Percentiles rank a stretch among this genome's conserved stretches.
Conservation (phyloP, 2,329 filamentous ascomycete genomes). For the Dactylellina haptotyla region DNA sequence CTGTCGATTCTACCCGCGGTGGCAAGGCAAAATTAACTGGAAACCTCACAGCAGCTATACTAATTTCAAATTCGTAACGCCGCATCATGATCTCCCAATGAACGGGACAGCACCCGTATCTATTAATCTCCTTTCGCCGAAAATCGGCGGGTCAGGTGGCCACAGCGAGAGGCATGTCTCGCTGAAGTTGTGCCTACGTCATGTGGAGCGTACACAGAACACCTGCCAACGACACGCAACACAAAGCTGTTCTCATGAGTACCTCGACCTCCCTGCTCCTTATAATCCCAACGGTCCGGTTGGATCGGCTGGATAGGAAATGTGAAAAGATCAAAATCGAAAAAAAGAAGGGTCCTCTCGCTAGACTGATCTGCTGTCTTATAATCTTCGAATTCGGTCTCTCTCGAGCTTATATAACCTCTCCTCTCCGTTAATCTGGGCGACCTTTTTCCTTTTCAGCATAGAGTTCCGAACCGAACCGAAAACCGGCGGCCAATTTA, state of each 20-base stretch:
- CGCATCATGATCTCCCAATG: neutral
- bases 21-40: conserved; percentile 1
- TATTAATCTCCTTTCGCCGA: neutral
- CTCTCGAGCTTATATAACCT: conserved; percentile 11
- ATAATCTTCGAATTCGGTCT: neutral
- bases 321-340: neutral
- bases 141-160: conserved; percentile 17
- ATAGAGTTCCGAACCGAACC: conserved; percentile 5
- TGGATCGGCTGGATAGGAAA: neutral
- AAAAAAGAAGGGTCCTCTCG: conserved; percentile 3
- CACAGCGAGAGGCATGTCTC: conserved; percentile 15
- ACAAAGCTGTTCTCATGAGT: conserved; percentile 44
- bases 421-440: conserved; percentile 4
- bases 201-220: conserved; percentile 34
- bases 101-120: neutral
- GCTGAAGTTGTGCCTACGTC: conserved; percentile 40
- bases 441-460: neutral
- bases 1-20: neutral
- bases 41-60: too few relatives aligned
- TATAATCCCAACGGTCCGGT: neutral
- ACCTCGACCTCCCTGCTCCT: neutral
- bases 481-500: neutral
- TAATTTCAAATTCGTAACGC: neutral
- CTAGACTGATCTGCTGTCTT: conserved; percentile 4
- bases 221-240: conserved; percentile 54